phyloP scores from a whole-genome alignment of 2,329 filamentous ascomycete genomes.

The Aureobasidium sp. region DNA sequence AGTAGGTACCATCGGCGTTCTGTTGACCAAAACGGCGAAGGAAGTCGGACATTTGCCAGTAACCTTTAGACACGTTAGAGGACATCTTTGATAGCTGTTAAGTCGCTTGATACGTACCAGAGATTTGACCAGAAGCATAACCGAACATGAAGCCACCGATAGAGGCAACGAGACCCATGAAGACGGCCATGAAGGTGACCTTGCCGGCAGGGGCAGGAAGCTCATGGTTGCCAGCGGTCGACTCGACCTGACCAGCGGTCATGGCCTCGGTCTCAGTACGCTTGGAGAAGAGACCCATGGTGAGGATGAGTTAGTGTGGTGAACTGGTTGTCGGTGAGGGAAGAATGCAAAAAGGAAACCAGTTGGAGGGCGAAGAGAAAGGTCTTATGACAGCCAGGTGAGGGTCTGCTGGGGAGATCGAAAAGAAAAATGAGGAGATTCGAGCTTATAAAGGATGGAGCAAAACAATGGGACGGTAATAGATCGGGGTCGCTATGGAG shows the following conservation, averaged over 20 bases:
- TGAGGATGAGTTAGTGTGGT: conserved; percentile 8
- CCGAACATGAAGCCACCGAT: conserved; percentile 58
- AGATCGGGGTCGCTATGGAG: conserved; percentile 16
- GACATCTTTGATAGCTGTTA: conserved; percentile 33
- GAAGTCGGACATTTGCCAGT: conserved; percentile 45
- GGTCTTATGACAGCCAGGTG: conserved; percentile 11
- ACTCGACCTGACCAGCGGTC: conserved; percentile 27
- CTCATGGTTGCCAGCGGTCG: conserved; percentile 20
- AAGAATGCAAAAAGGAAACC: conserved; percentile 4
- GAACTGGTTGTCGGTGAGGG: not conserved
- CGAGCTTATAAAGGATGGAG: conserved; percentile 7
- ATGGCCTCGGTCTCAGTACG: conserved; percentile 27
- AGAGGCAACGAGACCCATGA: conserved; percentile 52
- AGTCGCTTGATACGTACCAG: conserved; percentile 31
- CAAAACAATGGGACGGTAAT: conserved; percentile 6
- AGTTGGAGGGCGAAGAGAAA: not conserved
- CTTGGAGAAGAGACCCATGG: conserved; percentile 28
- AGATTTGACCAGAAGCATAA: conserved; percentile 57
- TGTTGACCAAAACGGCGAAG: conserved; percentile 49
- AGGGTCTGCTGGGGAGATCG: conserved; percentile 10
- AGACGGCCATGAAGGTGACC: conserved; percentile 33
- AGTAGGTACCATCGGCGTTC: conserved; percentile 33
- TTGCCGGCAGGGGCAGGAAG: conserved; percentile 20
- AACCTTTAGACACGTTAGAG: conserved; percentile 22
- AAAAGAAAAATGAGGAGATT: conserved; percentile 9